These are phyloP conservation scores for Penicillium sp. DNA, from an alignment of 2,329 filamentous ascomycete species.

Conservation along the genomic window DNA sequence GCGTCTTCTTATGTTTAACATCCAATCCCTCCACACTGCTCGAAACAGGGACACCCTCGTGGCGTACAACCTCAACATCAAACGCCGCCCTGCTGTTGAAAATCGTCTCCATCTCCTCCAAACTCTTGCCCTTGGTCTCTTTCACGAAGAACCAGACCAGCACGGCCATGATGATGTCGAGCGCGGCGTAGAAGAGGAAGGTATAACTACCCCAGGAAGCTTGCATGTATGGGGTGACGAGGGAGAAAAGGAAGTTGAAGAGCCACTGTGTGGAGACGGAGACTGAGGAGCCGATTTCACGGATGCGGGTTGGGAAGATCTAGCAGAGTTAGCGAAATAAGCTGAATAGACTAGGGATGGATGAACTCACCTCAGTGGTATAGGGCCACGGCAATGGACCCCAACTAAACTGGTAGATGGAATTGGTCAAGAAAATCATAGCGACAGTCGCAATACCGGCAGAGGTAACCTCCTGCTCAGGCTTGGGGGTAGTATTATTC, in stretches of 20 bases:
- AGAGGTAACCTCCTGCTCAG: slow-evolving; percentile 37
- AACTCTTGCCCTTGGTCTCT: slow-evolving; percentile 43
- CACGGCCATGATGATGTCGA: slow-evolving; percentile 39
- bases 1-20: slow-evolving; percentile 11
- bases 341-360: neutral
- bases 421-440: slow-evolving; percentile 50
- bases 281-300: slow-evolving; percentile 43
- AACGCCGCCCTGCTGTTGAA: slow-evolving; percentile 30
- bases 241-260: slow-evolving; percentile 49
- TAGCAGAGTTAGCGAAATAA: slow-evolving; percentile 11
- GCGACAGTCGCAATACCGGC: slow-evolving; percentile 52
- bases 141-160: slow-evolving; percentile 45
- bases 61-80: slow-evolving; percentile 23
- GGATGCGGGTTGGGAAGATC: slow-evolving; percentile 46
- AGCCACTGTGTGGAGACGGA: slow-evolving; percentile 44
- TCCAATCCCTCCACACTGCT: slow-evolving; percentile 15
- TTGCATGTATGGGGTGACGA: slow-evolving; percentile 47
- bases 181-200: slow-evolving; percentile 46
- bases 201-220: slow-evolving; percentile 45
- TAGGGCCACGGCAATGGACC: slow-evolving; percentile 43
- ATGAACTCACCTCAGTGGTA: slow-evolving; percentile 30
- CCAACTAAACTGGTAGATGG: slow-evolving; percentile 39
- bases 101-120: slow-evolving; percentile 46
- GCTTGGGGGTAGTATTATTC: slow-evolving; percentile 47
- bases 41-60: slow-evolving; percentile 14